phyloP scores from a whole-genome alignment of 73 alveolate genomes.

The Blepharisma japonicum region DNA sequence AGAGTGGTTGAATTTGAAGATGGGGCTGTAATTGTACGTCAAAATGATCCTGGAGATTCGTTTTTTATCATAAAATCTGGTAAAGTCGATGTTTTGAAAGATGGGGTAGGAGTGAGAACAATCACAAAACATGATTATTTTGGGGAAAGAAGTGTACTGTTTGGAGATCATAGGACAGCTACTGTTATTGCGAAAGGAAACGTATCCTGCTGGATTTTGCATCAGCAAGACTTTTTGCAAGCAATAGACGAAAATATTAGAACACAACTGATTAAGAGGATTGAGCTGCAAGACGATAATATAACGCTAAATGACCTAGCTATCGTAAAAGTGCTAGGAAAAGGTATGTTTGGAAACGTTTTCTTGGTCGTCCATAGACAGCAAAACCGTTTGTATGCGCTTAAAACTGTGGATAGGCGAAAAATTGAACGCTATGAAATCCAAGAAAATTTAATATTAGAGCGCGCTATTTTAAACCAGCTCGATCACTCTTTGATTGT shows the following conservation, averaged over 20 bases:
- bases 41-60: slow-evolving; percentile 7
- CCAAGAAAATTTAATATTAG: slow-evolving; percentile 42
- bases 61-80: slow-evolving; percentile 6
- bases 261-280: slow-evolving; percentile 23
- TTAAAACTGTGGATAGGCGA: slow-evolving; percentile 37
- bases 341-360: slow-evolving; percentile 53
- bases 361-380: slow-evolving; percentile 38
- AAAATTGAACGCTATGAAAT: slow-evolving; percentile 36
- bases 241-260: slow-evolving; percentile 54
- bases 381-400: slow-evolving; percentile 44
- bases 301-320: slow-evolving; percentile 35
- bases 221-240: slow-evolving; percentile 46
- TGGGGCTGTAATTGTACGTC: slow-evolving; percentile 11
- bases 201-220: slow-evolving; percentile 36
- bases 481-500: slow-evolving; percentile 47
- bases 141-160: slow-evolving; percentile 19
- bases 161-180: slow-evolving; percentile 12
- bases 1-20: neutral
- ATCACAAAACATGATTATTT: slow-evolving; percentile 13
- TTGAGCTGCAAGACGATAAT: slow-evolving; percentile 28
- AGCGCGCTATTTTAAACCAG: slow-evolving; percentile 30
- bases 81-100: slow-evolving; percentile 1
- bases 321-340: slow-evolving; percentile 37
- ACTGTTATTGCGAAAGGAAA: slow-evolving; percentile 35
- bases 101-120: slow-evolving; percentile 8